Evolutionary conservation across 768 basidiomycete species (phyloP).

Genomic region (Trametes elegans): DNA sequence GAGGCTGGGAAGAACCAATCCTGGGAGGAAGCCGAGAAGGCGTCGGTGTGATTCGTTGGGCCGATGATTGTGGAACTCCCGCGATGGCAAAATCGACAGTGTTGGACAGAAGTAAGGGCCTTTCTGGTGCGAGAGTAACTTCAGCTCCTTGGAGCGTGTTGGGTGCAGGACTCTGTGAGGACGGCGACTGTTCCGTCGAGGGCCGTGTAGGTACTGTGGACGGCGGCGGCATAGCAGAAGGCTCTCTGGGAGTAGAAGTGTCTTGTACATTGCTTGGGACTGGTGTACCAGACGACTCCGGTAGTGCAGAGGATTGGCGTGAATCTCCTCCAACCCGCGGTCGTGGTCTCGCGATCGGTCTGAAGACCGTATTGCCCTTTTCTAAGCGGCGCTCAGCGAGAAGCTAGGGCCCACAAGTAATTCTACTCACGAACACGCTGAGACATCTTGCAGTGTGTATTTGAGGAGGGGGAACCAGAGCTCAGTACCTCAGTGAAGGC

Average conservation of each 20-base stretch:
- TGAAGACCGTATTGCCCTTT: slow-evolving; percentile 69
- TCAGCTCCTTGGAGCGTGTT: neutral
- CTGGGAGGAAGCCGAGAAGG: slow-evolving; percentile 5
- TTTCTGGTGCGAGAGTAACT: neutral
- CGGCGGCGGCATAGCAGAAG: slow-evolving; percentile 18
- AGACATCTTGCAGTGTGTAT: slow-evolving; percentile 32
- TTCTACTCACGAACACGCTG: slow-evolving; percentile 58
- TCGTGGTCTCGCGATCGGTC: slow-evolving; percentile 60
- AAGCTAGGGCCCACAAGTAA: neutral
- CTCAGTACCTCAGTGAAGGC: neutral
- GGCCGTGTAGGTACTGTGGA: slow-evolving; percentile 1
- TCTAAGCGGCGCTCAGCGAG: slow-evolving; percentile 40
- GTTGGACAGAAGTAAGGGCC: neutral
- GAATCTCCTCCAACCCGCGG: slow-evolving; percentile 34
- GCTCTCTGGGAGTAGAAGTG: neutral
- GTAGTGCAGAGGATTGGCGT: slow-evolving; percentile 25
- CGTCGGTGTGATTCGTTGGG: neutral
- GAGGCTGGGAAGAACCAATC: slow-evolving; percentile 2
- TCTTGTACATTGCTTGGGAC: slow-evolving; percentile 2
- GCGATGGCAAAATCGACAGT: too few relatives aligned
- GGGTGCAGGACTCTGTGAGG: neutral
- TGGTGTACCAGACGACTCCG: slow-evolving; percentile 12
- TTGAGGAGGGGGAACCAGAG: neutral
- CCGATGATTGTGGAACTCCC: neutral
- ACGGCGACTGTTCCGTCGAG: neutral